Evolutionary conservation across 176 grass and related monocot species (phyloP).

Genomic region (Cenchrus americanus): DNA sequence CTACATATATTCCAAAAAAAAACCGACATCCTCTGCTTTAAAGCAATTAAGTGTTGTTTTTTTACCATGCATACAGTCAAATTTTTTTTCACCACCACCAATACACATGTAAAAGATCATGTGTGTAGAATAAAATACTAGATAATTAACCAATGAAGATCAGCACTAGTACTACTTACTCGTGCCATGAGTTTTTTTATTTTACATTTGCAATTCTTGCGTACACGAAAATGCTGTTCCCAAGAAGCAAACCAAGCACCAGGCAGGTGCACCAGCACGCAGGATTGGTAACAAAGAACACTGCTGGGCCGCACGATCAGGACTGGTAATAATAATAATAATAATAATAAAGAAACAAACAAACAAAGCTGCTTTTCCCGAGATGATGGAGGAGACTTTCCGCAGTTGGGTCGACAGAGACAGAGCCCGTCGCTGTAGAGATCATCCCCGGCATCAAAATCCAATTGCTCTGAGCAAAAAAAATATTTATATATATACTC

Average conservation of each 20-base stretch:
- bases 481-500: neutral
- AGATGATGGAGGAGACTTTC: conserved; percentile 31
- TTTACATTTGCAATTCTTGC: neutral
- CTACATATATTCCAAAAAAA: neutral
- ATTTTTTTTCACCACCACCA: neutral
- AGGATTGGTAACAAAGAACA: neutral
- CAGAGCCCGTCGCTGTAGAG: conserved; percentile 11
- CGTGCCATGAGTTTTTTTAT: neutral
- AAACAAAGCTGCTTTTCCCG: conserved; percentile 21
- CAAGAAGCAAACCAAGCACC: neutral
- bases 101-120: neutral
- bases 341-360: neutral
- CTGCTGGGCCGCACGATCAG: conserved; percentile 9
- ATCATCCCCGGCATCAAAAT: conserved; percentile 34
- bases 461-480: neutral
- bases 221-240: neutral
- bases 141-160: neutral
- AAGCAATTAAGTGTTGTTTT: neutral
- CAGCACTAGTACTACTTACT: neutral
- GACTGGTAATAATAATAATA: too few relatives aligned
- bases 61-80: too few relatives aligned
- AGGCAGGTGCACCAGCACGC: too few relatives aligned
- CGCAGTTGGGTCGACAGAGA: conserved; percentile 1
- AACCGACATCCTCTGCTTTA: neutral
- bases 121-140: neutral